Evolutionary conservation across 164 flowering plant species (phyloP).

Genomic region (Annona cherimola): DNA sequence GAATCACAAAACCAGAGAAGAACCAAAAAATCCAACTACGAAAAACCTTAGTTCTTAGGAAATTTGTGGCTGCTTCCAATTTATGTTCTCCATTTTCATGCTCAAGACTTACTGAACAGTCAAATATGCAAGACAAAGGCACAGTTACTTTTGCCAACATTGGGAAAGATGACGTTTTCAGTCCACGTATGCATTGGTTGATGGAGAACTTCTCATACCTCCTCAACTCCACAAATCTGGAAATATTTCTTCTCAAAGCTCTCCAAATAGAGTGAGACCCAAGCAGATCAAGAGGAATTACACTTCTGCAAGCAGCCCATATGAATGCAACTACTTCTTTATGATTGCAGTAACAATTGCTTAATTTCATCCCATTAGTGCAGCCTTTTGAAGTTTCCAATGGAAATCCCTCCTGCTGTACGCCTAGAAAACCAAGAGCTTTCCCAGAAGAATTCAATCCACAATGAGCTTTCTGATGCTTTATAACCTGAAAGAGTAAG

Average conservation of each 20-base stretch:
- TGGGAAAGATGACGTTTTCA: constrained; percentile 46
- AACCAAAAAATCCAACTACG: constrained; percentile 78
- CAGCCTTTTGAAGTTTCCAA: constrained; percentile 3
- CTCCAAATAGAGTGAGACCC: constrained; percentile 64
- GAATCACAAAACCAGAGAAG: constrained; percentile 54
- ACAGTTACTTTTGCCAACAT: constrained; percentile 30
- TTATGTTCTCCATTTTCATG: constrained; percentile 5
- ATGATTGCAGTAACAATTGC: constrained; percentile 38
- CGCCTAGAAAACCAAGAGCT: constrained; percentile 2
- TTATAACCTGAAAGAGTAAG: constrained; percentile 1
- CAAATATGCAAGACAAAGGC: constrained; percentile 15
- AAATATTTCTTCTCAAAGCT: constrained; percentile 63
- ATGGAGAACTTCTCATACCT: constrained; percentile 71
- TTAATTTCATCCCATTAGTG: constrained; percentile 19
- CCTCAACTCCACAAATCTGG: constrained; percentile 52
- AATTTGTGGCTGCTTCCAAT: constrained; percentile 3
- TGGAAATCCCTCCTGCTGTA: background rate
- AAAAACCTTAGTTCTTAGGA: constrained; percentile 34
- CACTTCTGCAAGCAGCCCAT: constrained; percentile 85
- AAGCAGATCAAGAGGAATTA: constrained; percentile 67
- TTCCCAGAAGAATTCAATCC: background rate
- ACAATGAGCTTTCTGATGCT: constrained; percentile 1
- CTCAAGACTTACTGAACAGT: constrained; percentile 3
- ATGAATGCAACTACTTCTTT: constrained; percentile 71
- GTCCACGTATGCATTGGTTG: constrained; percentile 59